Evolutionary conservation across 2,329 filamentous ascomycete genomes (phyloP), one percentile per base, ranked within the genome.

Genomic region (Colletotrichum tamarilloi): DNA sequence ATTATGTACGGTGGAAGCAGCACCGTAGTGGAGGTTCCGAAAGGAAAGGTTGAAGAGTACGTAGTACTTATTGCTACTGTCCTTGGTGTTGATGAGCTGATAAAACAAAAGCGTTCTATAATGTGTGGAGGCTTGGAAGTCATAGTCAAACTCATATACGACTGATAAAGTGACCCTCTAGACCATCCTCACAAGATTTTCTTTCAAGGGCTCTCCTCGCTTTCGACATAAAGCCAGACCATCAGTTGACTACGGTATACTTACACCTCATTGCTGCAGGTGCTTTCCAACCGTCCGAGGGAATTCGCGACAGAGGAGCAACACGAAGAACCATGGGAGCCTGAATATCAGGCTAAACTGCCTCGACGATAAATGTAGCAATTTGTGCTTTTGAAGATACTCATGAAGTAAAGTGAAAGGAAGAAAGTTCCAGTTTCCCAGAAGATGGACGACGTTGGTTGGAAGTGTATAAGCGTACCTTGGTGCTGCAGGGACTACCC

Each of bases 401-500:
- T 46, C 7, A n/a, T n/a, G 16, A n/a, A n/a, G 19, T n/a, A 7
- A 46, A 19, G 19, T n/a, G 14, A 8, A 46, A 46, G 42, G 19
- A 46, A 46, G 19, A 19, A 46, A 46, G 8, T 28, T 28, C 26
- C 26, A 22, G 35, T 32, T 6, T 3, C 14, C 16, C 1, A 42
- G 38, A 42, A 42, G 11, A 19, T 57, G 30, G 30, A n/a, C n/a
- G 30, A 59, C 28, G 12, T 14, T 24, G 30, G 12, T 46, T 30
- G 19, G 7, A 42, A 22, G 62, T 30, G 22, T 12, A 22, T 3
- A 9, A 32, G 30, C 2, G 5, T 19, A 3, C 32, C 8, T 35
- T 35, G n/a, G 28, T 12, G 0, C 11, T 38, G 49, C 66, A 73
- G 22, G 70, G 67, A 42, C 46, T 32, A 64, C 60, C 70, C 68